These are phyloP conservation scores for Fusarium odoratissimum DNA, from an alignment of 2,329 filamentous ascomycete species.

Conservation along the genomic window DNA sequence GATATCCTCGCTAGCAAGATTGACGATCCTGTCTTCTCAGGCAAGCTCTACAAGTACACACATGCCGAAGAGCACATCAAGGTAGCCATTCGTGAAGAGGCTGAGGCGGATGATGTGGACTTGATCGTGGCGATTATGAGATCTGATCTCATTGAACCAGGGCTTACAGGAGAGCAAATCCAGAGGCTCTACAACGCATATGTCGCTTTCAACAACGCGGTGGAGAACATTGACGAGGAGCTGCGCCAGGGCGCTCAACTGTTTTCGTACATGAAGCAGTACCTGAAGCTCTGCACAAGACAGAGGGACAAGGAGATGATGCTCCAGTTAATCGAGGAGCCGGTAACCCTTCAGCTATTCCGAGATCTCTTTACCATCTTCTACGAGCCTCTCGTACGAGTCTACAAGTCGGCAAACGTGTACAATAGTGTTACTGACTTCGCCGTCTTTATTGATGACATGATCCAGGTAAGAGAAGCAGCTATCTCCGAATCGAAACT, in stretches of 20 bases:
- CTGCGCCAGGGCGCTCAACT: slow-evolving; percentile 90
- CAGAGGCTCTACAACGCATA: slow-evolving; percentile 92
- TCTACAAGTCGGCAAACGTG: slow-evolving; percentile 98
- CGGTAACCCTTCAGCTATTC: slow-evolving; percentile 96
- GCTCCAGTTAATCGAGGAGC: slow-evolving; percentile 93
- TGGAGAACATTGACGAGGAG: slow-evolving; percentile 90
- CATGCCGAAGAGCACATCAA: slow-evolving; percentile 82
- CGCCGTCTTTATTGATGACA: slow-evolving; percentile 90
- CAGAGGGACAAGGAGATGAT: slow-evolving; percentile 98
- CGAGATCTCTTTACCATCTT: slow-evolving; percentile 98
- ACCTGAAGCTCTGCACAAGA: slow-evolving; percentile 90
- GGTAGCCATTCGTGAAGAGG: slow-evolving; percentile 77
- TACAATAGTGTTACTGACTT: slow-evolving; percentile 98
- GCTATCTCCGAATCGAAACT: background rate
- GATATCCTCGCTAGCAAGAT: slow-evolving; percentile 82
- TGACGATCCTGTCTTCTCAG: slow-evolving; percentile 80
- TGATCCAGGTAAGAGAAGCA: slow-evolving; percentile 73
- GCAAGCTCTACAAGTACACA: slow-evolving; percentile 85
- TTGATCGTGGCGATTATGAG: slow-evolving; percentile 86
- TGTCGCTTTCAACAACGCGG: slow-evolving; percentile 93
- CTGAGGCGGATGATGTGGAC: slow-evolving; percentile 79
- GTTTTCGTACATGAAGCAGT: slow-evolving; percentile 94
- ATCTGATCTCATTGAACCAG: slow-evolving; percentile 79
- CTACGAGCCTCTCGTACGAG: slow-evolving; percentile 95
- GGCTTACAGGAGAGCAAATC: slow-evolving; percentile 79